Evolutionary conservation across 1,139 yeast species (phyloP), one percentile per base, ranked within the genome.

Genomic region (Magnusiomyces magnusii): DNA sequence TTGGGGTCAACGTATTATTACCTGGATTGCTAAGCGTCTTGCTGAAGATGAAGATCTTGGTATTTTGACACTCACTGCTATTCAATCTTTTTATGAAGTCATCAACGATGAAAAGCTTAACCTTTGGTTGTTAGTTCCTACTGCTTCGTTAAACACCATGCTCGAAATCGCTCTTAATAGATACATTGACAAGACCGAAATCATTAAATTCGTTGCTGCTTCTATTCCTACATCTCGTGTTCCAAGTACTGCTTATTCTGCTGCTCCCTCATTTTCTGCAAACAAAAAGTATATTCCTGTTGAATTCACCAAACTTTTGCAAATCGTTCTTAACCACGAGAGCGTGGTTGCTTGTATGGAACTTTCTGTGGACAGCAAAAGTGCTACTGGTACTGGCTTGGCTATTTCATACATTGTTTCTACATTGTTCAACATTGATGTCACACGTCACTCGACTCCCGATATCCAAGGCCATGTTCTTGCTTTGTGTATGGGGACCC

Each of bases 401-500:
- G 55, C 54, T 50, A 31, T 61, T 9, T 64, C 67, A 1, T 54
- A 66, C 21, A 57, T 67, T 2, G 58, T 71, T 1, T 69, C 68
- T 65, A 66, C 65, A 36, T 63, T 72, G 27, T 70, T 64, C 59
- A 50, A 56, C 47, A 69, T 78, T 58, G 82, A 86, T 65, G 71
- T 76, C 1, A 65, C 75, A 0, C 75, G 76, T 51, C 80, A 81
- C 60, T 77, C 90, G 0, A 82, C 76, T 3, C 63, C 65, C 15
- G 67, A 73, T 0, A 69, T 84, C 23, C 81, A 84, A 67, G 78
- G 77, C 28, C 77, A 74, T 53, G 58, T 87, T 0, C 66, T 87
- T 15, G 66, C 68, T 2, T 75, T 80, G 58, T 90, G 87, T 67
- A 72, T 73, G 51, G 97, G 96, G 1, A 78, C 92, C 0, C 74